A percentile compares a stretch with the other conserved stretches of the same genome.
Conservation (phyloP, 306 rosid species). For the Gynostemma pentaphyllum region DNA sequence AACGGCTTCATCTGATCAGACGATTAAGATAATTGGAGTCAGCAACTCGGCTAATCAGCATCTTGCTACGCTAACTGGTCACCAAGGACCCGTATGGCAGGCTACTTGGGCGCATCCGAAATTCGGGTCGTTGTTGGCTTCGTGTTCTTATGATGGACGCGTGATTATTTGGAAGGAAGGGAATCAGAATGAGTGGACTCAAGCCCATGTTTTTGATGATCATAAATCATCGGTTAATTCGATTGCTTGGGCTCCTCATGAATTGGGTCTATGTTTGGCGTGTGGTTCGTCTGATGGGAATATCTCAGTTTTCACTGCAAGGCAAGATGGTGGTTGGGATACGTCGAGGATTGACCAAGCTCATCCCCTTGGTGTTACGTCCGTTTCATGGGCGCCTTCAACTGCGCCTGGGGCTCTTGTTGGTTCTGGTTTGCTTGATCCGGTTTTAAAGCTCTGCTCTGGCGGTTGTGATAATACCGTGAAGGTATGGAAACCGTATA, state of each 20-base stretch:
- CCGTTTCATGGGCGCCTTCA: slow-evolving; percentile 90
- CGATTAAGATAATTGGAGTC: slow-evolving; percentile 77
- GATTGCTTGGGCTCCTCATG: slow-evolving; percentile 77
- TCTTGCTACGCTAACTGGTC: slow-evolving; percentile 63
- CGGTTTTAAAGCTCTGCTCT: slow-evolving; percentile 76
- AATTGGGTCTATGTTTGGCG: slow-evolving; percentile 67
- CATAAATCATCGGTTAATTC: slow-evolving; percentile 75
- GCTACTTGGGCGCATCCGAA: slow-evolving; percentile 81
- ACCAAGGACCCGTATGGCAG: slow-evolving; percentile 85
- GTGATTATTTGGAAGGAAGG: slow-evolving; percentile 84
- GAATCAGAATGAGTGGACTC: slow-evolving; percentile 65
- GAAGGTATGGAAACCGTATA: slow-evolving; percentile 57
- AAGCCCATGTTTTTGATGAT: slow-evolving; percentile 57
- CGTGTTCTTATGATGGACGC: slow-evolving; percentile 64
- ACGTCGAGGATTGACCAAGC: slow-evolving; percentile 60
- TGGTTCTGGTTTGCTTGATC: slow-evolving; percentile 65
- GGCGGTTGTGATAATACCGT: slow-evolving; percentile 88
- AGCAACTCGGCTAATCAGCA: slow-evolving; percentile 63
- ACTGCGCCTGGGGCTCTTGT: slow-evolving; percentile 70
- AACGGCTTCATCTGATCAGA: slow-evolving; percentile 70
- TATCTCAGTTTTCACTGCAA: slow-evolving; percentile 59
- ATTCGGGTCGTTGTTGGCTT: slow-evolving; percentile 65
- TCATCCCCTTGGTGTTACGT: slow-evolving; percentile 78
- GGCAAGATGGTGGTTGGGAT: slow-evolving; percentile 75
- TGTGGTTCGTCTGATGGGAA: slow-evolving; percentile 88